Base-by-base conservation (phyloP, 768 basidiomycete genomes). In the Kwoniella sp. region DNA sequence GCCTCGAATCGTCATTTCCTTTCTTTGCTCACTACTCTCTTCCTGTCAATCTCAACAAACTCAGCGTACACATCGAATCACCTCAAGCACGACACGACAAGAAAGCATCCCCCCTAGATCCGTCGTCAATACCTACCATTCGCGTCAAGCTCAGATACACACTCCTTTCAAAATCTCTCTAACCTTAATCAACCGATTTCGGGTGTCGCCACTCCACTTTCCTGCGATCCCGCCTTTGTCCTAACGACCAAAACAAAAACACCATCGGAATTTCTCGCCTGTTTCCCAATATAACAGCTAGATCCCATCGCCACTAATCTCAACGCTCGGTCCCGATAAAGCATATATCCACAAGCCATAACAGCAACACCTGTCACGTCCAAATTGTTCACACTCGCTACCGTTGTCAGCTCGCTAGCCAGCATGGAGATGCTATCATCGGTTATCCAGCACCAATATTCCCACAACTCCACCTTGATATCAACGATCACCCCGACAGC, bases 391-490 rank as follows among this genome's bases (percentile, higher is more conserved):
- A 23, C 50, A 23, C 30, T 38, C 55, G 56, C 56, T 45, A 58
- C 23, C 26, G 30, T 59, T 29, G 47, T 59, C 47, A 45, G 23
- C 47, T 41, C 47, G 8, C 48, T 60, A 26, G 55, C 29, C 60
- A 55, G 28, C 37, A 65, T 48, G 37, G 45, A 60, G 15, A 51
- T 57, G 34, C 47, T 64, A n/a, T 54, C 57, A 26, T 34, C 17
- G 15, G 31, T 54, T 9, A 54, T 52, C 17, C 20, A 37, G 12
- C 61, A 53, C 57, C 64, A 65, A 48, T 61, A 58, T 20, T 55
- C 58, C n/a, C 57, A 61, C 70, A 77, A 77, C 65, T 63, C 73
- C 9, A 71, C 79, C 20, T 64, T 79, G 29, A 56, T 78, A 25
- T 34, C 63, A 7, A 50, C 45, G 41, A 75, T 80, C 38, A 78